These are phyloP conservation scores for Phalaenopsis equestris DNA, from an alignment of 106 monocot species.

Conservation along the genomic window DNA sequence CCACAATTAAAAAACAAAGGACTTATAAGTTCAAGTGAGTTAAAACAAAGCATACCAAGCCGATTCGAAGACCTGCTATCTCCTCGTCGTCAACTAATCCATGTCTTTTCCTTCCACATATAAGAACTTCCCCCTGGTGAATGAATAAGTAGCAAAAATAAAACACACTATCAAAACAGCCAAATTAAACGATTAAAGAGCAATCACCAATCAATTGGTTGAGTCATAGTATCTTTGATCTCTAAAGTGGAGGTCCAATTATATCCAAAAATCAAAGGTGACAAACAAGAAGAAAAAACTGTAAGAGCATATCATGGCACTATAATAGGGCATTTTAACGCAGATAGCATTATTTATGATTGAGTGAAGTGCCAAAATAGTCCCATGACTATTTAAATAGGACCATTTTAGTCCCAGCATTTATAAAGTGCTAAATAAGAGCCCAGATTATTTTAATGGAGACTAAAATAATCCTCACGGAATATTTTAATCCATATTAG, in stretches of 20 bases:
- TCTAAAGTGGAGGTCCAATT: not conserved
- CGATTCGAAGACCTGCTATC: constrained; percentile 82
- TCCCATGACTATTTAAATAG: too few species aligned
- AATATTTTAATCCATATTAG: too few species aligned
- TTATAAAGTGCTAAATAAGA: too few species aligned
- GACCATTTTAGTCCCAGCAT: too few species aligned
- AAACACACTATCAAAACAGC: not conserved
- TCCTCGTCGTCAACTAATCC: constrained; percentile 90
- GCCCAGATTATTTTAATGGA: too few species aligned
- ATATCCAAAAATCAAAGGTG: not conserved
- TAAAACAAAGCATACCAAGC: constrained; percentile 52
- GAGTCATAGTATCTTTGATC: not conserved
- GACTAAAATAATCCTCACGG: too few species aligned
- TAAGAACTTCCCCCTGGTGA: constrained; percentile 76
- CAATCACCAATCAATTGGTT: not conserved
- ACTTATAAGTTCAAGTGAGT: not conserved
- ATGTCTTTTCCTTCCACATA: constrained; percentile 70
- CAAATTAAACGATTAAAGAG: not conserved
- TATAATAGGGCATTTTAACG: not conserved
- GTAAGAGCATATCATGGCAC: not conserved
- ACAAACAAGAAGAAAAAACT: not conserved
- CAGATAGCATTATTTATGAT: not conserved
- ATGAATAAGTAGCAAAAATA: not conserved
- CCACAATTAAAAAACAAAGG: not conserved
- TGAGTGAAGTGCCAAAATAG: too few species aligned